These are phyloP conservation scores for Tolypocladium inflatum DNA, from an alignment of 2,329 filamentous ascomycete species.

Conservation along the genomic window DNA sequence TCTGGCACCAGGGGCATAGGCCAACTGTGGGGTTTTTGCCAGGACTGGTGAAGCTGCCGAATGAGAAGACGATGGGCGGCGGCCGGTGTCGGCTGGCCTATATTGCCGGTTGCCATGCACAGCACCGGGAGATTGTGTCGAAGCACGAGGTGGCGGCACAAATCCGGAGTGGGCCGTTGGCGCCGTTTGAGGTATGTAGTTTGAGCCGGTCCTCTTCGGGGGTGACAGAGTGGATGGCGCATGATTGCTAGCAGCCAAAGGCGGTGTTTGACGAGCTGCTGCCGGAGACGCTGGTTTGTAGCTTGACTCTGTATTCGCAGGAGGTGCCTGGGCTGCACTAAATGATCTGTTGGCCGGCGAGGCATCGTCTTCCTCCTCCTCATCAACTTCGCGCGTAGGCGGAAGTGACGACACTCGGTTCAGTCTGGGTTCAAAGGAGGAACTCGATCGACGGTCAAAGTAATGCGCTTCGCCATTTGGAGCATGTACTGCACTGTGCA, in stretches of 20 bases:
- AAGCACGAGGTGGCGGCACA: conserved; percentile 46
- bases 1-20: conserved; percentile 25
- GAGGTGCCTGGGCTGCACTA: conserved; percentile 14
- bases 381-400: conserved; percentile 52
- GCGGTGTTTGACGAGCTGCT: conserved; percentile 36
- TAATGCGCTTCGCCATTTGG: conserved; percentile 29
- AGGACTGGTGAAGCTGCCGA: conserved; percentile 28
- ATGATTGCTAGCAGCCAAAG: conserved; percentile 28
- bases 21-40: conserved; percentile 13
- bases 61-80: conserved; percentile 45
- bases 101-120: conserved; percentile 27
- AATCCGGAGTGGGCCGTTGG: conserved; percentile 29
- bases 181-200: conserved; percentile 35
- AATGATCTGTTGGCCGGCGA: conserved; percentile 13
- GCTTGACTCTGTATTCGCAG: conserved; percentile 20
- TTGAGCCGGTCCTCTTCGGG: conserved; percentile 42
- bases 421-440: conserved; percentile 44
- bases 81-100: conserved; percentile 31
- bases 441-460: conserved; percentile 39
- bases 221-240: conserved; percentile 41
- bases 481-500: conserved; percentile 9
- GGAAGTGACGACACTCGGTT: conserved; percentile 49
- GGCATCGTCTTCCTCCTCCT: conserved; percentile 33
- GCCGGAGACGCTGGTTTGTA: conserved; percentile 28
- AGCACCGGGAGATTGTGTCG: conserved; percentile 52